These are phyloP conservation scores for Curvularia verruculosa DNA, from an alignment of 2,329 filamentous ascomycete genomes.

Conservation along the genomic window DNA sequence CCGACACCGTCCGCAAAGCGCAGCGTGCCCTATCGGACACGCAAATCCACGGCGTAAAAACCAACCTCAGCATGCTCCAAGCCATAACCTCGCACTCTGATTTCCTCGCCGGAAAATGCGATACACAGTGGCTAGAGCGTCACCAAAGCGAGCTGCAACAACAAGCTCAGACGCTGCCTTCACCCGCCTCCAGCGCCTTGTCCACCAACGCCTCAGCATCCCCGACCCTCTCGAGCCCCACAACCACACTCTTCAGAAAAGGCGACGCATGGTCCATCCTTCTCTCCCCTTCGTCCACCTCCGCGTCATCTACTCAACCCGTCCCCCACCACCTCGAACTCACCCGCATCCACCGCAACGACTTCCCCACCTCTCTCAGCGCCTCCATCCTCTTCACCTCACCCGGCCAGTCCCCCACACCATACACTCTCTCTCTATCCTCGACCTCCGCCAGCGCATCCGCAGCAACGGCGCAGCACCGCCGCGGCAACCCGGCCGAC, in stretches of 20 bases:
- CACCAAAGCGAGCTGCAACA: conserved; percentile 53
- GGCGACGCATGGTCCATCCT: conserved; percentile 64
- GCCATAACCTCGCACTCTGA: conserved; percentile 60
- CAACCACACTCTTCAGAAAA: conserved; percentile 60
- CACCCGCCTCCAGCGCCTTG: neutral
- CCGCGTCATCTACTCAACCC: neutral
- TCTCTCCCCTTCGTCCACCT: conserved; percentile 44
- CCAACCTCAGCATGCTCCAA: conserved; percentile 61
- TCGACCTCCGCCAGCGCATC: conserved; percentile 52
- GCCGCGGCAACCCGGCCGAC: conserved; percentile 58
- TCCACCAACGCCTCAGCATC: neutral
- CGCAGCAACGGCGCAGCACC: conserved; percentile 52
- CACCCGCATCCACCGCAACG: conserved; percentile 62
- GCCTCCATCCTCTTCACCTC: conserved; percentile 62
- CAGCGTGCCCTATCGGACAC: conserved; percentile 63
- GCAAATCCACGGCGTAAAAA: conserved; percentile 62
- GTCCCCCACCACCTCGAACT: conserved; percentile 60
- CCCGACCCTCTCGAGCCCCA: conserved; percentile 9
- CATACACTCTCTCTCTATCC: conserved; percentile 55
- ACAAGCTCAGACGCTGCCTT: conserved; percentile 24
- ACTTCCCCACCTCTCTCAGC: conserved; percentile 62
- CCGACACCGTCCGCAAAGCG: conserved; percentile 60
- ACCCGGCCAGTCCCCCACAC: conserved; percentile 50
- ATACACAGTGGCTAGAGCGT: conserved; percentile 65
- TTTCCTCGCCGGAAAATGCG: conserved; percentile 57